These are phyloP conservation scores for Wallacemonas sp. DNA, from an alignment of 208 protist genomes.

Conservation along the genomic window DNA sequence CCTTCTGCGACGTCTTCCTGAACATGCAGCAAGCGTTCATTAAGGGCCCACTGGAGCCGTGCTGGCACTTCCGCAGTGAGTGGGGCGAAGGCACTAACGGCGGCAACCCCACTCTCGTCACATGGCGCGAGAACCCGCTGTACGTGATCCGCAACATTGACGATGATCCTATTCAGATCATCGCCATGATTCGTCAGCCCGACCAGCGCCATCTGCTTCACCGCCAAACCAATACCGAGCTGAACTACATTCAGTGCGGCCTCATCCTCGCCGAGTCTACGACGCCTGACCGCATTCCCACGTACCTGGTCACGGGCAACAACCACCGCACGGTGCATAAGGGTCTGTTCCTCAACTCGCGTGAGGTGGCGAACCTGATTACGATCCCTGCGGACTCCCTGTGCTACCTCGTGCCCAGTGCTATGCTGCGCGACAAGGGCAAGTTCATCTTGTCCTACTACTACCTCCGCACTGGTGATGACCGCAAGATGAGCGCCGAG, in stretches of 20 bases:
- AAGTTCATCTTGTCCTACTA: constrained; percentile 88
- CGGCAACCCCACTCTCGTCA: constrained; percentile 47
- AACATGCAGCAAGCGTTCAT: constrained; percentile 48
- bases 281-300: constrained; percentile 47
- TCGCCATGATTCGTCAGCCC: constrained; percentile 74
- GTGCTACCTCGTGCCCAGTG: constrained; percentile 75
- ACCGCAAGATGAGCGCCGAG: constrained; percentile 34
- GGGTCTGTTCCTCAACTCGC: constrained; percentile 54
- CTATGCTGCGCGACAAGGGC: constrained; percentile 63
- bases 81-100: constrained; percentile 55
- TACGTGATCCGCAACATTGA: constrained; percentile 49
- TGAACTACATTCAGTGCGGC: constrained; percentile 77
- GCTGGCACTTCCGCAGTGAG: constrained; percentile 55
- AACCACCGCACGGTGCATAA: constrained; percentile 76
- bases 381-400: constrained; percentile 66
- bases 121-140: constrained; percentile 63
- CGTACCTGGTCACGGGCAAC: constrained; percentile 78
- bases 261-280: constrained; percentile 51
- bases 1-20: constrained; percentile 52
- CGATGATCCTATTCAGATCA: constrained; percentile 60
- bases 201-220: constrained; percentile 80
- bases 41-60: constrained; percentile 22
- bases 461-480: constrained; percentile 45
- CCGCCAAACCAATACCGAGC: constrained; percentile 49
- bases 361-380: constrained; percentile 69